Evolutionary conservation across 1,284 basidiomycete genomes (phyloP).

Genomic region (Leucocoprinus gongylophorus): DNA sequence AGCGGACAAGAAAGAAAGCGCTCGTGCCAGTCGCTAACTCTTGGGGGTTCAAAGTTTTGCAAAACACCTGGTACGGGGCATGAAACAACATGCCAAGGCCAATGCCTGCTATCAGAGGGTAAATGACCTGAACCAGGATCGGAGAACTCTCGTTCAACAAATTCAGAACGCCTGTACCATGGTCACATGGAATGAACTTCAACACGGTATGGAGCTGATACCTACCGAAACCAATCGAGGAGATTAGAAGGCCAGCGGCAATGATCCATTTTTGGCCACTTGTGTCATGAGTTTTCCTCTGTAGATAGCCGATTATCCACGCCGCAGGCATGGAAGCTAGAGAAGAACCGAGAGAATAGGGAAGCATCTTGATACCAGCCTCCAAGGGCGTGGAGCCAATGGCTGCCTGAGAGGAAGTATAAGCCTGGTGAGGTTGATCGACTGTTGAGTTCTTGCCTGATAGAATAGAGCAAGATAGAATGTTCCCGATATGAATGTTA

Average conservation of each 20-base stretch:
- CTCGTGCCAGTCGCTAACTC: slow-evolving; percentile 73
- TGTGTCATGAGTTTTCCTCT: slow-evolving; percentile 48
- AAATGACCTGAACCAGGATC: slow-evolving; percentile 39
- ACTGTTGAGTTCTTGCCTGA: slow-evolving; percentile 43
- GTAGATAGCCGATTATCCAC: slow-evolving; percentile 64
- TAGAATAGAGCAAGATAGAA: slow-evolving; percentile 76
- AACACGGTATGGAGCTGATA: slow-evolving; percentile 3
- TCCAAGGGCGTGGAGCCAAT: slow-evolving; percentile 56
- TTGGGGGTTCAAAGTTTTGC: slow-evolving; percentile 49
- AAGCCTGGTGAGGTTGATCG: slow-evolving; percentile 2
- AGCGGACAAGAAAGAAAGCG: slow-evolving; percentile 77
- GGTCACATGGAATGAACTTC: slow-evolving; percentile 7
- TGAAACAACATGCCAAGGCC: slow-evolving; percentile 78
- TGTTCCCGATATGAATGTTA: slow-evolving; percentile 74
- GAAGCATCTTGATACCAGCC: slow-evolving; percentile 66
- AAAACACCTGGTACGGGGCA: slow-evolving; percentile 73
- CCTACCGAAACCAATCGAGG: slow-evolving; percentile 68
- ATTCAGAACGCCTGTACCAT: slow-evolving; percentile 51
- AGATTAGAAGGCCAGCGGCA: slow-evolving; percentile 51
- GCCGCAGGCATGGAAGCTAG: slow-evolving; percentile 74
- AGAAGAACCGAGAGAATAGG: slow-evolving; percentile 75
- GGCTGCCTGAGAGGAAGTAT: slow-evolving; percentile 43
- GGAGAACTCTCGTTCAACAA: slow-evolving; percentile 48
- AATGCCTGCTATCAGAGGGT: slow-evolving; percentile 64
- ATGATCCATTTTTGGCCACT: slow-evolving; percentile 59